Base-by-base conservation (phyloP, 352 stramenopile genomes). In the Halophytophthora batemanensis region DNA sequence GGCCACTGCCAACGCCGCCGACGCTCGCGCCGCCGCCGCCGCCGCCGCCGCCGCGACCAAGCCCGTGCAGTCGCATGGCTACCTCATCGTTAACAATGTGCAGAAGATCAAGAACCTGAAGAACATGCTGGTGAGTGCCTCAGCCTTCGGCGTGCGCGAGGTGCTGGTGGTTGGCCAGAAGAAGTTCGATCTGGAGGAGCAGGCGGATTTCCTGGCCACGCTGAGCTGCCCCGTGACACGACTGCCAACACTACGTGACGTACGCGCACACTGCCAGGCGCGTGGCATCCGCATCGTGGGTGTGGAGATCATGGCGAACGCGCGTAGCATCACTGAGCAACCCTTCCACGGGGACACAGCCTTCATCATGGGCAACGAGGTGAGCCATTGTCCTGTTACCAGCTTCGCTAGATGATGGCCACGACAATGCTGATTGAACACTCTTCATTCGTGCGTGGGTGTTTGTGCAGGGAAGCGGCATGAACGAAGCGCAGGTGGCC, bases 361-460 rank as follows among this genome's bases (percentile, higher is more conserved):
- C 1, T 95, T 98, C 49, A 96, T 98, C 45, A 95, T 98, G 80
- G 94, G 94, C 37, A 98, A 98, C 61, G 94, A 98, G 72, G 86
- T 88, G 31, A 15, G 41, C 37, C 28, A 15, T 17, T 15, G 25
- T 46, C 35, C n/a, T 40, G n/a, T 38, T 40, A 43, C 21, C 10
- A 34, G 34, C 35, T 45, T 59, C 19, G 7, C 42, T 39, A 34
- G 0, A 17, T 1, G 5, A 28, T 40, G 8, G 8, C 8, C 25
- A 31, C 25, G 4, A 8, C 25, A 31, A 12, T n/a, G 0, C 19
- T 41, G 10, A 28, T 1, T 34, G 45, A 19, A n/a, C 37, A 7
- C 21, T 60, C 25, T 50, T 37, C 35, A 12, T 47, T 44, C 44
- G 25, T 48, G 42, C 35, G 37, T 22, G 46, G 15, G 3, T 41